Evolutionary conservation across 2,329 filamentous ascomycete species (phyloP), one percentile per base, ranked within the genome.

Genomic region (Lachnellula hyalina): DNA sequence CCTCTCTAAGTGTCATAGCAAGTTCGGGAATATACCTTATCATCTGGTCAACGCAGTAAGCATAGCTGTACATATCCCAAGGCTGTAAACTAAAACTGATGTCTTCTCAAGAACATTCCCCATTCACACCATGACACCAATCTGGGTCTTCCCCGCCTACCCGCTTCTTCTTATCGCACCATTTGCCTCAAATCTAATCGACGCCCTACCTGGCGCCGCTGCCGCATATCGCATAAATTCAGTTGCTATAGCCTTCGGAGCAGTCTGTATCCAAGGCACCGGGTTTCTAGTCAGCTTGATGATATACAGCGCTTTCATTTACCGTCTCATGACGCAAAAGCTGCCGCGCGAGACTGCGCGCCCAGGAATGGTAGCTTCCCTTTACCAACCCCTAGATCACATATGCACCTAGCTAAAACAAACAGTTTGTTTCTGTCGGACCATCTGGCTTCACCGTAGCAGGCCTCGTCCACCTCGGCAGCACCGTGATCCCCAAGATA

Each of bases 91-190:
- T 44, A 19, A 21, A 19, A 4, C 19, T 11, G 11, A 44, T 25
- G 15, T 6, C 41, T 21, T 3, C 4, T 23, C 8, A 52, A 80
- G 74, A 71, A 73, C 74, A 25, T 79, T 78, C 48, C 77, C 90
- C 0, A 89, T 94, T 47, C 86, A 89, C 35, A 84, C 84, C 51
- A 94, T 95, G 90, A 94, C 89, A 0, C 89, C 89, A 0, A 84
- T 90, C 17, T 94, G 89, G 89, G 90, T 93, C 52, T 94, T 94
- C 61, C 90, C 89, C 0, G 89, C 87, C 0, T 95, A 95, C 61
- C 89, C 90, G 0, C 77, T 94, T 21, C 79, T 95, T 3, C 81
- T 94, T 8, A 83, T 87, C 21, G 89, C 86, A 0, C 86, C 89
- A 0, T 84, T 91, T 62, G 89, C 66, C 4, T 79, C 80, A 17